Evolutionary conservation across 176 grass and related monocot species (phyloP).

Genomic region (Aegilops sharonensis): DNA sequence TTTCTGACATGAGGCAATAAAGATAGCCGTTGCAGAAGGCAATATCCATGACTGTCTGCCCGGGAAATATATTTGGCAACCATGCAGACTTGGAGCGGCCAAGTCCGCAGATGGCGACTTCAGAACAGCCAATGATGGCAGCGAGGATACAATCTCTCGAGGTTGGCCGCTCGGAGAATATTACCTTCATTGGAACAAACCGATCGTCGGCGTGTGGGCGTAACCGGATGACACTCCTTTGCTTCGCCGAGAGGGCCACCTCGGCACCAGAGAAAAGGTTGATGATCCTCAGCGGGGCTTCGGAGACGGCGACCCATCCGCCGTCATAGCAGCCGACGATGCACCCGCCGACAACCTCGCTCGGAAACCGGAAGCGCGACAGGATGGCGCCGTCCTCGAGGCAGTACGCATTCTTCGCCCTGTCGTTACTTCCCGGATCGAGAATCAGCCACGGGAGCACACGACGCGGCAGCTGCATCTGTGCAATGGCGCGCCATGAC

Average conservation of each 20-base stretch:
- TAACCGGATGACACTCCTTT: background rate
- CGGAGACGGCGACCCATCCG: background rate
- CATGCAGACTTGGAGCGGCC: background rate
- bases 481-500: background rate
- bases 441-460: background rate
- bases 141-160: background rate
- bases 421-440: fast-evolving
- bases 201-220: background rate
- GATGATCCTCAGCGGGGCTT: background rate
- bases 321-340: background rate
- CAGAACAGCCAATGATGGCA: background rate
- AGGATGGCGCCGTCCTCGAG: background rate
- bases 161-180: too few species aligned
- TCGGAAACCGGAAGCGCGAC: background rate
- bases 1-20: background rate
- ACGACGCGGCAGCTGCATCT: background rate
- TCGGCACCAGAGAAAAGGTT: background rate
- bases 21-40: background rate
- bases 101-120: background rate
- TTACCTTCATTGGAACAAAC: too few species aligned
- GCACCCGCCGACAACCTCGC: background rate
- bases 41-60: background rate
- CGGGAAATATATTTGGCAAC: background rate
- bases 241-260: background rate
- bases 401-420: background rate